Evolutionary conservation across 176 grass and related monocot species (phyloP).

Genomic region (Rhynchospora tenuis): DNA sequence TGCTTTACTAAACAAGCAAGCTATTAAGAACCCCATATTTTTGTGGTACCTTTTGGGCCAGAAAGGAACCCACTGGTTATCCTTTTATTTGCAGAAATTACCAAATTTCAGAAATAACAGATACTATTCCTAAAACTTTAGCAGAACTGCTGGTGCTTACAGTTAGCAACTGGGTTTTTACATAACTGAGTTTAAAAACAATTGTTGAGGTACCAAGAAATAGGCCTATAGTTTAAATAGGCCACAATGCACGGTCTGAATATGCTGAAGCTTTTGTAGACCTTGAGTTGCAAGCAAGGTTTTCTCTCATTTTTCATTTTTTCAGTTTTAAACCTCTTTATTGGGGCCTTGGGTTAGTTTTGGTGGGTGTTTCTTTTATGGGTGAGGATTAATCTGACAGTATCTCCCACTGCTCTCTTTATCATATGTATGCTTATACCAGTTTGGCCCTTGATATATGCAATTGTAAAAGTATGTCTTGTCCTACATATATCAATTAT

Average conservation of each 20-base stretch:
- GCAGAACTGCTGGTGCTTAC: background rate
- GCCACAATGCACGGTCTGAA: background rate
- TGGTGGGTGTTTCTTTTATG: background rate
- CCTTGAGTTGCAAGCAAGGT: background rate
- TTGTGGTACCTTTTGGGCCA: background rate
- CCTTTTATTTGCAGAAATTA: background rate
- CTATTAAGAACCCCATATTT: slow-evolving; percentile 11
- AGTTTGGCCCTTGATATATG: background rate
- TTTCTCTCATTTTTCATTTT: background rate
- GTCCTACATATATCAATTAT: background rate
- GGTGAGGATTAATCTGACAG: too few relatives aligned
- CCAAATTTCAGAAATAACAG: background rate
- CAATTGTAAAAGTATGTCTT: background rate
- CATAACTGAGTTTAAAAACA: background rate
- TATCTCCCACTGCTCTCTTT: background rate
- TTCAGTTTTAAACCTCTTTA: background rate
- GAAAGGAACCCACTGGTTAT: background rate
- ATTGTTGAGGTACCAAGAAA: background rate
- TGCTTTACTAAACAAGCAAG: slow-evolving; percentile 73
- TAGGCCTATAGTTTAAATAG: background rate
- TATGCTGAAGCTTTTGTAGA: background rate
- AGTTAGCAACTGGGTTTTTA: background rate
- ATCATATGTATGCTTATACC: background rate
- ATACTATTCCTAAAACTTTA: background rate
- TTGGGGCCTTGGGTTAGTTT: background rate